Evolutionary conservation across 2,329 filamentous ascomycete species (phyloP), one percentile per base, ranked within the genome.

Genomic region (Myotisia sp.): DNA sequence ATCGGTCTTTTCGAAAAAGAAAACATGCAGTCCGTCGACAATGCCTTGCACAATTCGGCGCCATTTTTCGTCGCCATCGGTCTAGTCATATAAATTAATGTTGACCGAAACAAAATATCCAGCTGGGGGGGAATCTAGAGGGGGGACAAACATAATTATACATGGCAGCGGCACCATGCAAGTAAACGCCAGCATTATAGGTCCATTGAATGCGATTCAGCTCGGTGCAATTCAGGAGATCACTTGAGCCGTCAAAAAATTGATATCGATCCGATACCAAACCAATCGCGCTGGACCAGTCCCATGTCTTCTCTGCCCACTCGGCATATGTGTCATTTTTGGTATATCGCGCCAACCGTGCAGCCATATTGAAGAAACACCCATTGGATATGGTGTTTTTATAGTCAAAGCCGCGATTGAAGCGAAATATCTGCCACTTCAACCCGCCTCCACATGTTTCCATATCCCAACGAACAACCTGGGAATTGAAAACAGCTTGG

Each of bases 401-500:
- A 47, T 67, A 63, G 32, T 61, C 52, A 43, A 61, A 70, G 6
- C 65, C 65, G 27, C 53, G 56, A 44, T 67, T 67, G 52, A 65
- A 66, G 5, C 58, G 53, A 47, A 61, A 85, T 37, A 90, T 79
- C 58, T 90, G 82, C 83, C 83, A 92, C 40, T 77, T 70, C 42
- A 92, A 59, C 6, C 83, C 83, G 31, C 83, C 83, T 28, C 59
- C 62, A 55, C 83, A 90, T 2, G 60, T 64, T 1, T 58, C 49
- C 8, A 55, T 59, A 44, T 86, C 76, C 76, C 80, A 86, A 14
- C 81, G 69, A 9, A 55, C 56, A 2, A 70, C 70, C 50, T 82
- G 82, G 37, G 77, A 72, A 59, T 86, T 83, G 56, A 85, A 90
- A 5, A 83, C 77, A 8, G 75, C 76, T 53, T 82, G 76, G 1